Conservation (phyloP, 2,329 filamentous ascomycete genomes). For the Juglanconis sp. region DNA sequence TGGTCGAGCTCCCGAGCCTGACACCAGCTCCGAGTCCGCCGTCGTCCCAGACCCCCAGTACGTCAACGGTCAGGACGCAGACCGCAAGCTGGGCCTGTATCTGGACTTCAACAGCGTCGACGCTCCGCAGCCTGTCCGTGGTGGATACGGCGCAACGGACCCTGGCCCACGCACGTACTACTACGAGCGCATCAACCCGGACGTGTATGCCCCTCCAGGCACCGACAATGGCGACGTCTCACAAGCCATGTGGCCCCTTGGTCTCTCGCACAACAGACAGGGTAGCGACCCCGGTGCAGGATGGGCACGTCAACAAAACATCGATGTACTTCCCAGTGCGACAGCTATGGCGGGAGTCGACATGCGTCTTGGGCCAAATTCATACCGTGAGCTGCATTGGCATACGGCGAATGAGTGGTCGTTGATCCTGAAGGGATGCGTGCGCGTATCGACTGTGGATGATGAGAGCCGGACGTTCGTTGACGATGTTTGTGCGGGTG, state of each 20-base stretch:
- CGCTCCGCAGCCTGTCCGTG: slow-evolving; percentile 55
- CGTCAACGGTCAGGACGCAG: slow-evolving; percentile 48
- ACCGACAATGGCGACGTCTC: slow-evolving; percentile 48
- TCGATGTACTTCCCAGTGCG: slow-evolving; percentile 44
- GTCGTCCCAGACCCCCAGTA: slow-evolving; percentile 37
- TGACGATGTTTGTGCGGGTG: slow-evolving; percentile 46
- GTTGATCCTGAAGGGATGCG: slow-evolving; percentile 51
- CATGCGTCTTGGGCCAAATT: slow-evolving; percentile 55
- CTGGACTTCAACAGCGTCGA: slow-evolving; percentile 51
- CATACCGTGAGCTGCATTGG: slow-evolving; percentile 64
- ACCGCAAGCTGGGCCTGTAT: slow-evolving; percentile 47
- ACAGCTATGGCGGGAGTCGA: slow-evolving; percentile 56
- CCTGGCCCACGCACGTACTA: slow-evolving; percentile 44
- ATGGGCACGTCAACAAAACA: slow-evolving; percentile 55
- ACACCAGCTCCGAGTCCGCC: slow-evolving; percentile 36
- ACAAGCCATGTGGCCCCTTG: slow-evolving; percentile 53
- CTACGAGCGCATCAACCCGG: slow-evolving; percentile 53
- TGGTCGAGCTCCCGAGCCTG: slow-evolving; percentile 35
- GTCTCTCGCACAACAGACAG: slow-evolving; percentile 46
- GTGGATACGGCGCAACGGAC: slow-evolving; percentile 45
- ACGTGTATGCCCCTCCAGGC: slow-evolving; percentile 50
- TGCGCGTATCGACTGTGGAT: slow-evolving; percentile 50
- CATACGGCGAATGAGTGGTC: slow-evolving; percentile 53
- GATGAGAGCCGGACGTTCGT: slow-evolving; percentile 46
- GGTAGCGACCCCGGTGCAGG: slow-evolving; percentile 42